These are phyloP conservation scores for Chenopodium album DNA, from an alignment of 148 eudicot species.

Conservation along the genomic window DNA sequence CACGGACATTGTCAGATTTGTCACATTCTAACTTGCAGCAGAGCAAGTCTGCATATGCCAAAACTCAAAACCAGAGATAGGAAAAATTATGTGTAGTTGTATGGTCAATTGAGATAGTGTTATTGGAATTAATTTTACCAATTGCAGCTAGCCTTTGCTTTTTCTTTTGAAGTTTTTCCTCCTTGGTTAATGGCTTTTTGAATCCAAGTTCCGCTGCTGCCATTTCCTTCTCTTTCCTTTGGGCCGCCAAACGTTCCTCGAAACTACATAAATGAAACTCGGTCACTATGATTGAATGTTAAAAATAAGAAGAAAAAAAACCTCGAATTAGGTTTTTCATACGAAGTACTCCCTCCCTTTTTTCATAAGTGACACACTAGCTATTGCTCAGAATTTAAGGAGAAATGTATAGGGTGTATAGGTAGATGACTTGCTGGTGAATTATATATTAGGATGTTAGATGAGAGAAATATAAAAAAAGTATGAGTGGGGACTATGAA, in stretches of 20 bases:
- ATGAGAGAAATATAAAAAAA: too few relatives aligned
- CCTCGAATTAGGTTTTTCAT: not conserved
- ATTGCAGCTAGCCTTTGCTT: constrained; percentile 95
- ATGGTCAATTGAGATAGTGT: not conserved
- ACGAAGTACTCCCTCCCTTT: not conserved
- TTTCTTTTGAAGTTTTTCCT: constrained; percentile 85
- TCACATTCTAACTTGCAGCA: not conserved
- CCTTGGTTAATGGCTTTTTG: constrained; percentile 84
- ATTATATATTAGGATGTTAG: too few relatives aligned
- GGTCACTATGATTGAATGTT: not conserved
- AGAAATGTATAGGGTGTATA: too few relatives aligned
- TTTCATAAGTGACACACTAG: too few relatives aligned
- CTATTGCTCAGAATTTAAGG: too few relatives aligned
- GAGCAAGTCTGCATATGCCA: not conserved
- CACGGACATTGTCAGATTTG: not conserved
- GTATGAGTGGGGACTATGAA: too few relatives aligned
- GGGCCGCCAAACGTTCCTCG: constrained; percentile 93
- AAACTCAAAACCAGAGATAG: not conserved
- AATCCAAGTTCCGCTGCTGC: constrained; percentile 75
- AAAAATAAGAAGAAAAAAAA: not conserved
- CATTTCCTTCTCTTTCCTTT: constrained; percentile 75
- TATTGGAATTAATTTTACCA: constrained; percentile 43
- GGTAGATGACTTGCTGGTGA: too few relatives aligned
- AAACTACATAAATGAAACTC: constrained; percentile 50
- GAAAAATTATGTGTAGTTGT: not conserved